Conservation (phyloP, 2,329 filamentous ascomycete species). For the Penicillium freii region DNA sequence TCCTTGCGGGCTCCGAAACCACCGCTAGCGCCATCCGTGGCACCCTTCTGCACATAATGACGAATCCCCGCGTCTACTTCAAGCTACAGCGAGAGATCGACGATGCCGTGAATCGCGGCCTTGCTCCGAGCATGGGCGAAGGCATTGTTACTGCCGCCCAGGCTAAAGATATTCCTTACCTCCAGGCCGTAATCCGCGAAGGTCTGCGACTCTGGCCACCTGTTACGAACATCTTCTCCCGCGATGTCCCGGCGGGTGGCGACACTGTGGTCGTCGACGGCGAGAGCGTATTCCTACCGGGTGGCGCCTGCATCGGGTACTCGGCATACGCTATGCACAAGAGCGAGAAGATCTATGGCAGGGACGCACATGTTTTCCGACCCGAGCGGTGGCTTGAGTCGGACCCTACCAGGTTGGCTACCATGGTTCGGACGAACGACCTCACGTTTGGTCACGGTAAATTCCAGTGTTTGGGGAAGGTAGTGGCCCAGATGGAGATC, state of each 20-base stretch:
- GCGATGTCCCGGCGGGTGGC: slow-evolving; percentile 16
- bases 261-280: slow-evolving; percentile 17
- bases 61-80: slow-evolving; percentile 16
- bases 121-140: slow-evolving; percentile 2
- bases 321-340: slow-evolving; percentile 18
- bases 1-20: slow-evolving; percentile 23
- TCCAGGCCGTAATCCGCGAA: slow-evolving; percentile 31
- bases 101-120: slow-evolving; percentile 6
- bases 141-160: slow-evolving; percentile 18
- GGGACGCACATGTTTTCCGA: slow-evolving; percentile 16
- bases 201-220: slow-evolving; percentile 23
- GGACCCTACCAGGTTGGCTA: slow-evolving; percentile 9
- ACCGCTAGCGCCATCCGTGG: slow-evolving; percentile 18
- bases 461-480: slow-evolving; percentile 19
- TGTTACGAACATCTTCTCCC: slow-evolving; percentile 17
- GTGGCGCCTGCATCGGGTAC: slow-evolving; percentile 14
- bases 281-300: slow-evolving; percentile 17
- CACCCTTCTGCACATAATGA: slow-evolving; percentile 16
- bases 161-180: slow-evolving; percentile 30
- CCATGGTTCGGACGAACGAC: slow-evolving; percentile 16
- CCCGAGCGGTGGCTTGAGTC: slow-evolving; percentile 20
- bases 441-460: slow-evolving; percentile 19
- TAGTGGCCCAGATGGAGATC: slow-evolving; percentile 19
- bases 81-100: slow-evolving; percentile 23
- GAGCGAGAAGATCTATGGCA: slow-evolving; percentile 18